A percentile compares a stretch with the other conserved stretches of the same genome.
phyloP scores from a whole-genome alignment of 305 asterid species.

The Fraxinus ornus region DNA sequence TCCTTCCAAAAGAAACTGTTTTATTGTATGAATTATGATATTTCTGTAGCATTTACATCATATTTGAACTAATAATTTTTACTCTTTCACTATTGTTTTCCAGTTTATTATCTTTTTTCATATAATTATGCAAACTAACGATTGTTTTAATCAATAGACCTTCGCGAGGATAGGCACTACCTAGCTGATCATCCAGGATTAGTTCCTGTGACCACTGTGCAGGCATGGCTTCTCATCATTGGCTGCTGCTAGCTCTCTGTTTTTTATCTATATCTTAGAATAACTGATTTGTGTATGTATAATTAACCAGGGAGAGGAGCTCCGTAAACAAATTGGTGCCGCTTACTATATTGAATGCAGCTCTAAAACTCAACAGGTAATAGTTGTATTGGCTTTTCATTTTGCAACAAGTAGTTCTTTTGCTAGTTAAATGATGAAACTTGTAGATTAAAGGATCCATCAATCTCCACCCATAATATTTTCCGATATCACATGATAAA shows the following conservation, averaged over 20 bases:
- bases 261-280: background rate
- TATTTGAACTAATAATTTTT: background rate
- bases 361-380: conserved; percentile 95
- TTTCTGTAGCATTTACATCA: background rate
- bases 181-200: conserved; percentile 91
- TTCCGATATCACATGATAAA: background rate
- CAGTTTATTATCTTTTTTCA: background rate
- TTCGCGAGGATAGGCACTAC: conserved; percentile 89
- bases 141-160: conserved; percentile 49
- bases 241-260: background rate
- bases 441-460: background rate
- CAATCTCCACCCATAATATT: background rate
- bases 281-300: conserved; percentile 1
- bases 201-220: conserved; percentile 77
- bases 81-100: background rate
- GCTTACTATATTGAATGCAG: conserved; percentile 83
- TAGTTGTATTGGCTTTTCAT: background rate
- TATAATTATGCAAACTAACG: conserved; percentile 9
- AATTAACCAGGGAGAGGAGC: conserved; percentile 87
- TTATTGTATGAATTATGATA: background rate
- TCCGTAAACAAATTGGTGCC: conserved; percentile 88
- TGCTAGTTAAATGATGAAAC: background rate
- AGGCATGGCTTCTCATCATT: conserved; percentile 45
- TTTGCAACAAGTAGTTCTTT: background rate
- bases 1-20: background rate